phyloP scores from a whole-genome alignment of 495 filamentous ascomycete species.

The Xylaria nigripes region DNA sequence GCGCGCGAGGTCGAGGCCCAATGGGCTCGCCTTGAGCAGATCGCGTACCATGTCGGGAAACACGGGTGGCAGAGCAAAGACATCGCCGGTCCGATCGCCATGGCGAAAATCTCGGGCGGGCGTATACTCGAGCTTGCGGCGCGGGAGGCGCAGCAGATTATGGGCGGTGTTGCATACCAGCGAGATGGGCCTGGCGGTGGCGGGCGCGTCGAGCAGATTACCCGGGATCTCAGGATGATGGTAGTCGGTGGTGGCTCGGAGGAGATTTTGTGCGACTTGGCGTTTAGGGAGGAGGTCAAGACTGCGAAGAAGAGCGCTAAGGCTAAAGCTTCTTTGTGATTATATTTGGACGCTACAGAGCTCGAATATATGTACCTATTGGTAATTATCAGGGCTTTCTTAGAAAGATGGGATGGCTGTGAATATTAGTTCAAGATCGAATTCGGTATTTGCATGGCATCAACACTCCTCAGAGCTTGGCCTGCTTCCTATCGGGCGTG shows the following conservation, averaged over 20 bases:
- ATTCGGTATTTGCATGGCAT: too few relatives aligned
- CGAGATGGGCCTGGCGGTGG: conserved; percentile 41
- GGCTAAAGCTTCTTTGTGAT: background rate
- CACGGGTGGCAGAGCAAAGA: conserved; percentile 5
- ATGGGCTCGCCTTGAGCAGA: conserved; percentile 42
- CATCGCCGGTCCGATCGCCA: conserved; percentile 14
- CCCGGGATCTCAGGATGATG: conserved; percentile 48
- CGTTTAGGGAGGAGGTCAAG: conserved; percentile 39
- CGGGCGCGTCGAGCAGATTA: conserved; percentile 46
- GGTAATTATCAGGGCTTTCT: too few relatives aligned
- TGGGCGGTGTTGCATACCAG: conserved; percentile 51
- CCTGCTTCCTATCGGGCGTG: background rate
- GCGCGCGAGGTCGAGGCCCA: conserved; percentile 38
- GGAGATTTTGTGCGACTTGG: conserved; percentile 49
- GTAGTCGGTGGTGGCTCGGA: conserved; percentile 52
- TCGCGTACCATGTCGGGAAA: conserved; percentile 13
- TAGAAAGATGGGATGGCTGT: too few relatives aligned
- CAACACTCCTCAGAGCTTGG: too few relatives aligned
- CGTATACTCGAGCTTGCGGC: conserved; percentile 48
- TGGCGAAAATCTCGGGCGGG: conserved; percentile 50
- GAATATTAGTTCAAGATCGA: too few relatives aligned
- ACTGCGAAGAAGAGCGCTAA: conserved; percentile 11
- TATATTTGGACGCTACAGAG: too few relatives aligned
- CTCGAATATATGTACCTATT: too few relatives aligned
- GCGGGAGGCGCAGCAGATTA: conserved; percentile 53